Evolutionary conservation across 2,329 filamentous ascomycete genomes (phyloP).

Genomic region (Colletotrichum gigasporum): DNA sequence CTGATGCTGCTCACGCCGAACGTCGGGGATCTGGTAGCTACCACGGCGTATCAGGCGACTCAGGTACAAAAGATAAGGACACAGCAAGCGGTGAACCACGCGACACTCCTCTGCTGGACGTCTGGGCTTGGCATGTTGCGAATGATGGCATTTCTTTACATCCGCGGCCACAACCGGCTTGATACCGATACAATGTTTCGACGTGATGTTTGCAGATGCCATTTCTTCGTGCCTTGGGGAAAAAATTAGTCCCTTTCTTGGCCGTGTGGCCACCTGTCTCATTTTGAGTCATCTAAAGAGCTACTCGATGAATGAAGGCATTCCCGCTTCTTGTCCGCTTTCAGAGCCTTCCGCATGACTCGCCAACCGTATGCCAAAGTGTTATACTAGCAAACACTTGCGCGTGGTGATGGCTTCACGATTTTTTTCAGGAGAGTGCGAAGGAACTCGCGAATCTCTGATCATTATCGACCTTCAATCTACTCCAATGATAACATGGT

Average conservation of each 20-base stretch:
- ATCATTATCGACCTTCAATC: background rate
- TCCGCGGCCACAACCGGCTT: background rate
- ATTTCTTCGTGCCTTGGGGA: background rate
- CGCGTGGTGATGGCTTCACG: too few species aligned
- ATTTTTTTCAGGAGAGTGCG: too few species aligned
- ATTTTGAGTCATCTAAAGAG: background rate
- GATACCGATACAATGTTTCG: background rate
- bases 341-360: background rate
- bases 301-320: background rate
- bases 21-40: background rate
- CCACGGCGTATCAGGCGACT: conserved; percentile 16
- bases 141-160: background rate
- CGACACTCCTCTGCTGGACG: conserved; percentile 1
- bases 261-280: conserved; percentile 1
- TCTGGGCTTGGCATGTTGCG: background rate
- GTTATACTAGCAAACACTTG: too few species aligned
- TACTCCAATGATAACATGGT: background rate
- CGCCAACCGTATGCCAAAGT: too few species aligned
- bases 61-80: conserved; percentile 16
- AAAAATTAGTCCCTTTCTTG: background rate
- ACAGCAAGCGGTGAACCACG: conserved; percentile 23
- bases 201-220: background rate
- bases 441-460: too few species aligned
- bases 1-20: conserved; percentile 21
- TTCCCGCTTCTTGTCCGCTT: background rate